These are phyloP conservation scores for Barnettozyma californica DNA, from an alignment of 805 yeast species.

Conservation along the genomic window DNA sequence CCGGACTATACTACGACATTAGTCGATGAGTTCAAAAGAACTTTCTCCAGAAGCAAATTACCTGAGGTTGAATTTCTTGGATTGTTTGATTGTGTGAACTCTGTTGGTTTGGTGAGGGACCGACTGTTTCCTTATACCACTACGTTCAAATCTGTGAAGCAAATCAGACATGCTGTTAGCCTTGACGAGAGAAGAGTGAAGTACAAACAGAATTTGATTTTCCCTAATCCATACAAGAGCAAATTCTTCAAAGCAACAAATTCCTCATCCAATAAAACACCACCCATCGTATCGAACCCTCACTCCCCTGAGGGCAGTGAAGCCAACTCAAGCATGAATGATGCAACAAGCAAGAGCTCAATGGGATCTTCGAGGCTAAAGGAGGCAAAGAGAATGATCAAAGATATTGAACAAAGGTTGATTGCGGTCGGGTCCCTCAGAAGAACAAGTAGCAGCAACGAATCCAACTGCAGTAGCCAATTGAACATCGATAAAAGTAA, in stretches of 20 bases:
- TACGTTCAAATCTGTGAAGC: slow-evolving; percentile 44
- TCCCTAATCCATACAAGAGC: slow-evolving; percentile 37
- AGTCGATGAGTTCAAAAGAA: slow-evolving; percentile 47
- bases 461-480: slow-evolving; percentile 6
- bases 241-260: slow-evolving; percentile 19
- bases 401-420: slow-evolving; percentile 11
- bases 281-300: neutral
- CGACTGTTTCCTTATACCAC: slow-evolving; percentile 54
- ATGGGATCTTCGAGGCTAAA: neutral
- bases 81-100: slow-evolving; percentile 63
- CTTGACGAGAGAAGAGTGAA: slow-evolving; percentile 63
- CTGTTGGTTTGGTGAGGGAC: slow-evolving; percentile 57
- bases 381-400: slow-evolving; percentile 15
- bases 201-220: slow-evolving; percentile 52
- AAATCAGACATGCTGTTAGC: slow-evolving; percentile 63
- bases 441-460: neutral
- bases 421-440: neutral
- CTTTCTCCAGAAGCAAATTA: slow-evolving; percentile 41
- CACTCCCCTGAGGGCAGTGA: neutral
- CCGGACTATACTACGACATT: slow-evolving; percentile 39
- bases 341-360: neutral
- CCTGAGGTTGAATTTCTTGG: slow-evolving; percentile 56
- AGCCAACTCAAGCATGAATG: neutral
- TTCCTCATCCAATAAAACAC: slow-evolving; percentile 5
- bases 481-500: slow-evolving; percentile 22